Percentiles rank a stretch among this genome's conserved stretches.
phyloP scores from a whole-genome alignment of 106 monocot species.

The Allium cepa region DNA sequence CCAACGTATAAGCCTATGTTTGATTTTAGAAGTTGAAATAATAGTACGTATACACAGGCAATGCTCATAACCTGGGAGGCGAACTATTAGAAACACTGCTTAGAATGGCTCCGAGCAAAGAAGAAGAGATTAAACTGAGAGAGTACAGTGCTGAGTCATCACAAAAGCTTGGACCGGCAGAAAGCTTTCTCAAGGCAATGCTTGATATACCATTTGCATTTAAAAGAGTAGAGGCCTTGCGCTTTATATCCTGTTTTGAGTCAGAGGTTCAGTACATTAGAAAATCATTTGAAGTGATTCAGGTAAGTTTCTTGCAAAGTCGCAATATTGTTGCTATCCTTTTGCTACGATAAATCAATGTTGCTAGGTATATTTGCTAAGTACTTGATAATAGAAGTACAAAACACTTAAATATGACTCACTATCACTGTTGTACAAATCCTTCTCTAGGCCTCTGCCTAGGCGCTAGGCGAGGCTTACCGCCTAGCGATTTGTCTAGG shows the following conservation, averaged over 20 bases:
- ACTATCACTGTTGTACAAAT: no score
- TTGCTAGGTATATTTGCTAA: no score
- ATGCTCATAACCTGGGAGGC: conserved; percentile 38
- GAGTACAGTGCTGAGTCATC: conserved; percentile 44
- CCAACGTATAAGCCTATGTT: no score
- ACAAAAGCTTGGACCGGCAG: conserved; percentile 49
- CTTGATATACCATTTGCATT: conserved; percentile 59
- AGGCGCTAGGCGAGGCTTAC: no score
- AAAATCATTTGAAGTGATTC: conserved; percentile 55
- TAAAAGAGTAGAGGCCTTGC: conserved; percentile 64
- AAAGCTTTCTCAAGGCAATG: conserved; percentile 56
- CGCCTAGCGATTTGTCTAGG: no score
- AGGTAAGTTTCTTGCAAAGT: conserved; percentile 18
- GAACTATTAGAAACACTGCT: conserved; percentile 65
- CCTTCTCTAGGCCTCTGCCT: no score
- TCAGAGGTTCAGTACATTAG: conserved; percentile 46
- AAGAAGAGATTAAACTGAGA: conserved; percentile 57
- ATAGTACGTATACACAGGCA: conserved; percentile 27
- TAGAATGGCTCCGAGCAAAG: conserved; percentile 62
- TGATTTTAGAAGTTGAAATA: no score
- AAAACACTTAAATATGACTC: no score
- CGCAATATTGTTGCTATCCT: no score
- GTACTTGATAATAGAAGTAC: no score
- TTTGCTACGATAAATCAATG: no score
- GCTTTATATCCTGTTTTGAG: conserved; percentile 50